A percentile compares a stretch with the other conserved stretches of the same genome.
These are phyloP conservation scores for Linnemannia zychae DNA, from an alignment of 192 early-diverging fungal genomes.

Conservation along the genomic window DNA sequence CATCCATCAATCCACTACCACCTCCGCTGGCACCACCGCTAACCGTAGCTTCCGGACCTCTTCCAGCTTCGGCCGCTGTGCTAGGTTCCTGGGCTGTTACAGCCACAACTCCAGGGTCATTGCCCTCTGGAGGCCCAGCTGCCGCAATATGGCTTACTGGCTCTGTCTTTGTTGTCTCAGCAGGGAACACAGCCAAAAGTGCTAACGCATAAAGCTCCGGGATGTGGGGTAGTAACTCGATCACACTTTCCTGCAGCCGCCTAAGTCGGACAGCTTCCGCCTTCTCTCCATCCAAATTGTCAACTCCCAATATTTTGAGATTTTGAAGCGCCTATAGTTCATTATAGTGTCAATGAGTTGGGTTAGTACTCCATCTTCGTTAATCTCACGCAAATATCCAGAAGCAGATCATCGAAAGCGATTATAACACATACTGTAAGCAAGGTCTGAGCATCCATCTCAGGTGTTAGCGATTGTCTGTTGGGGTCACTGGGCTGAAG, in stretches of 20 bases:
- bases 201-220: not conserved
- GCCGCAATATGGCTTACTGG: not conserved
- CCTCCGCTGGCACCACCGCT: not conserved
- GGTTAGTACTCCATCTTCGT: too few relatives aligned
- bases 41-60: not conserved
- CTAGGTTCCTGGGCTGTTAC: not conserved
- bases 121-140: not conserved
- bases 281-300: not conserved
- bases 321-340: slow-evolving; percentile 20
- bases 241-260: slow-evolving; percentile 4
- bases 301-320: slow-evolving; percentile 5
- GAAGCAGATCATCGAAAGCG: not conserved
- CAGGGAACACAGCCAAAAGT: not conserved
- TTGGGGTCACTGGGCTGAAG: not conserved
- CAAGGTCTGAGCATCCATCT: not conserved
- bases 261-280: not conserved
- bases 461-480: not conserved
- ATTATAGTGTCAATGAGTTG: not conserved
- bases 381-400: not conserved
- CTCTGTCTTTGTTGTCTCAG: not conserved
- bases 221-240: not conserved
- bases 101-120: not conserved
- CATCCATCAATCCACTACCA: not conserved
- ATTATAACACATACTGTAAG: slow-evolving; percentile 11
- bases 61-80: not conserved